Conservation (phyloP, 495 filamentous ascomycete species). For the Aspergillus diversus region DNA sequence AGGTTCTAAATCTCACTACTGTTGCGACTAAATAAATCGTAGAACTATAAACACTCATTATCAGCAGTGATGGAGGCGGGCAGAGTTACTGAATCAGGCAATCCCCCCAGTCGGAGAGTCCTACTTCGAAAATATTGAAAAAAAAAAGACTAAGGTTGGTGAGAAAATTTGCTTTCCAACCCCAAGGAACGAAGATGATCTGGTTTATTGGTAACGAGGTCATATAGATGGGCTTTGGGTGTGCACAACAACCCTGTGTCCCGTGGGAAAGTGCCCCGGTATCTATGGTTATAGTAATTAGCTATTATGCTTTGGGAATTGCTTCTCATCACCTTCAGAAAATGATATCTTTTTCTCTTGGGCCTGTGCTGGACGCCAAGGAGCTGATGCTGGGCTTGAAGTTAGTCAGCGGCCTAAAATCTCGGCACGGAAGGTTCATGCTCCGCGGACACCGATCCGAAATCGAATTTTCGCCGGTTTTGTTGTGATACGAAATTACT, state of each 20-base stretch:
- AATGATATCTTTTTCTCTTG: background rate
- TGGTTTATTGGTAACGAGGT: background rate
- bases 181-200: background rate
- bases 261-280: too few species aligned
- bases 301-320: background rate
- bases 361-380: background rate
- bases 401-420: conserved; percentile 12
- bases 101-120: background rate
- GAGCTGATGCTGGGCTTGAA: background rate
- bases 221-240: background rate
- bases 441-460: conserved; percentile 19
- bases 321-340: background rate
- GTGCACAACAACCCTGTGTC: background rate
- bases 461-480: background rate
- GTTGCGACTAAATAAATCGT: too few species aligned
- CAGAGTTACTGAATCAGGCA: background rate
- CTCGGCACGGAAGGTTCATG: conserved; percentile 16
- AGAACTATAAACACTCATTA: background rate
- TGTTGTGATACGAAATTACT: background rate
- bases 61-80: background rate
- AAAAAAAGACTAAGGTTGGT: background rate
- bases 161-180: background rate
- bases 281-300: conserved; percentile 1
- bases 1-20: background rate
- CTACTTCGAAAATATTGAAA: background rate